Conservation (phyloP, 257 asterid species). For the Solanum pinnatisectum region DNA sequence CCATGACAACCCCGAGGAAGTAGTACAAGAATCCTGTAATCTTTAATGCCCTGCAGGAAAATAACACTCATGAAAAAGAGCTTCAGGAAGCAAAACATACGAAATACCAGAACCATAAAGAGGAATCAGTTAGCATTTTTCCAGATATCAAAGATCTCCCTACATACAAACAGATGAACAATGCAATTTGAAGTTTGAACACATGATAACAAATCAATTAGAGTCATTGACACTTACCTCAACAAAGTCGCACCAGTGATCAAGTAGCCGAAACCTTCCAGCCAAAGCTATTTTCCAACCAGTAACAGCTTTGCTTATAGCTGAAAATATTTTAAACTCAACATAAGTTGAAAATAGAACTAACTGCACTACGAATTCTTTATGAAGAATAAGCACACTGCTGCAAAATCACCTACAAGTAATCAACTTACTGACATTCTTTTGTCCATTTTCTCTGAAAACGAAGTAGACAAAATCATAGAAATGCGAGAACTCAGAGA, state of each 20-base stretch:
- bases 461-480: conserved; percentile 88
- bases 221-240: conserved; percentile 38
- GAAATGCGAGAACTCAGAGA: conserved; percentile 68
- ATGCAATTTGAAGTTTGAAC: background rate
- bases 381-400: background rate
- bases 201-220: background rate
- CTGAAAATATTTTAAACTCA: conserved; percentile 30
- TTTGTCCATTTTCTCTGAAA: conserved; percentile 95
- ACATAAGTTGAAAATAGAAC: background rate
- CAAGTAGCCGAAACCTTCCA: conserved; percentile 83
- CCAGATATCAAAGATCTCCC: too few species aligned
- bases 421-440: conserved; percentile 64
- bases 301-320: conserved; percentile 81
- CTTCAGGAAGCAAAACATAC: too few species aligned
- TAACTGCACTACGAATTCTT: background rate
- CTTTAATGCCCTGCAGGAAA: too few species aligned
- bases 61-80: too few species aligned
- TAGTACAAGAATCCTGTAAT: too few species aligned
- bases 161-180: background rate
- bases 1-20: too few species aligned
- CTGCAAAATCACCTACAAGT: background rate
- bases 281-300: conserved; percentile 87
- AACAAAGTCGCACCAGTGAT: conserved; percentile 83
- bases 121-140: too few species aligned
- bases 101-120: too few species aligned